phyloP scores from a whole-genome alignment of 331 rosid species.

The Dryas integrifolia region DNA sequence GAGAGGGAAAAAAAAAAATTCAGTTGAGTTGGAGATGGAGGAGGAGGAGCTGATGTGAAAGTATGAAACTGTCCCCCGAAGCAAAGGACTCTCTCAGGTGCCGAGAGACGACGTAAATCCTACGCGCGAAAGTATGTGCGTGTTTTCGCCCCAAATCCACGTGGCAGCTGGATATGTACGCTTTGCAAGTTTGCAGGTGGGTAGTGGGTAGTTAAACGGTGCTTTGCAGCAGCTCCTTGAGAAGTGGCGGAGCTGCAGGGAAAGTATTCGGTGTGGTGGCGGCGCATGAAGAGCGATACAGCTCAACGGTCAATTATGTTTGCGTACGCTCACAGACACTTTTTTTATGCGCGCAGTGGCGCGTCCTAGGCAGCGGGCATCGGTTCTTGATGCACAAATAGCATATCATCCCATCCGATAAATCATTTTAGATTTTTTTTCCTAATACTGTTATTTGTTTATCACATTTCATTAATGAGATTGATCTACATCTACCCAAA shows the following conservation, averaged over 20 bases:
- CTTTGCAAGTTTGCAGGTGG: not conserved
- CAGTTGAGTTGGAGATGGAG: not conserved
- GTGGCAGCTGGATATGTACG: not conserved
- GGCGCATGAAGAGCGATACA: not conserved
- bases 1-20: not conserved
- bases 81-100: not conserved
- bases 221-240: not conserved
- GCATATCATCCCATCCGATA: too few relatives aligned
- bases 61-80: conserved; percentile 11
- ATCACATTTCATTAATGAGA: too few relatives aligned
- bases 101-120: not conserved
- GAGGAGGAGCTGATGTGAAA: not conserved
- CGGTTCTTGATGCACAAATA: too few relatives aligned
- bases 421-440: too few relatives aligned
- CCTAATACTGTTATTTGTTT: too few relatives aligned
- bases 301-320: not conserved
- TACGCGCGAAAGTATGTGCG: not conserved
- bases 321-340: not conserved
- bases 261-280: not conserved
- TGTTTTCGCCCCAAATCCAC: not conserved
- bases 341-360: not conserved
- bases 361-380: not conserved
- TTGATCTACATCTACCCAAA: too few relatives aligned
- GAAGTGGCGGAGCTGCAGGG: not conserved
- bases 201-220: not conserved